Evolutionary conservation across 169 alveolate species (phyloP).

Genomic region (Theileria parva): DNA sequence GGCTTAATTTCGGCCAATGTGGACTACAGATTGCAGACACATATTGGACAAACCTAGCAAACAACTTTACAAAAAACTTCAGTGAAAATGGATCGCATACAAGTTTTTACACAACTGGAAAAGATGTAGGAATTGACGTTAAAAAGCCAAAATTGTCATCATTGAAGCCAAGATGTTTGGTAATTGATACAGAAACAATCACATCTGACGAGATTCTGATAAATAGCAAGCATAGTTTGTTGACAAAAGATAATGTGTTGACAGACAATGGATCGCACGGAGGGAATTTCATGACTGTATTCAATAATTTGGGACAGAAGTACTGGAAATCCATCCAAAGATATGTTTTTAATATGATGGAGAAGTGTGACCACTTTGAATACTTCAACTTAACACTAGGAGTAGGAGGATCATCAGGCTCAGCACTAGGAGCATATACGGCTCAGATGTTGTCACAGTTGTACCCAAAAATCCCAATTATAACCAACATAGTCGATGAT

Average conservation of each 20-base stretch:
- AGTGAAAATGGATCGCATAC: neutral
- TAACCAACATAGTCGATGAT: slow-evolving; percentile 33
- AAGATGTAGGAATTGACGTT: neutral
- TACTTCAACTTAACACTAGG: slow-evolving; percentile 93
- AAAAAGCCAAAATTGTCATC: neutral
- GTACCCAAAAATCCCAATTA: slow-evolving; percentile 79
- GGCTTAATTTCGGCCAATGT: slow-evolving; percentile 62
- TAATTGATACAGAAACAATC: slow-evolving; percentile 97
- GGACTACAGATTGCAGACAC: slow-evolving; percentile 56
- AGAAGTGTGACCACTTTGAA: slow-evolving; percentile 92
- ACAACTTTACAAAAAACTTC: neutral
- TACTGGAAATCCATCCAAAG: slow-evolving; percentile 86
- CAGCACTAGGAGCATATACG: slow-evolving; percentile 95
- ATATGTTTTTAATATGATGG: slow-evolving; percentile 83
- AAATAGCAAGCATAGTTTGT: slow-evolving; percentile 87
- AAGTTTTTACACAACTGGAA: neutral
- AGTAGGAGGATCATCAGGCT: slow-evolving; percentile 99
- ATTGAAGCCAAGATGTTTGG: slow-evolving; percentile 85
- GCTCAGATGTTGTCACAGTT: slow-evolving; percentile 85
- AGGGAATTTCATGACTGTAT: slow-evolving; percentile 94
- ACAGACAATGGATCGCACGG: slow-evolving; percentile 96
- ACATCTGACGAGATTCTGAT: slow-evolving; percentile 90
- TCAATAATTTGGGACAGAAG: slow-evolving; percentile 85
- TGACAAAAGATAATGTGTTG: slow-evolving; percentile 88
- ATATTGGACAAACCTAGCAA: slow-evolving; percentile 37